Evolutionary conservation across 805 yeast species (phyloP).

Genomic region (Lachancea cidri): DNA sequence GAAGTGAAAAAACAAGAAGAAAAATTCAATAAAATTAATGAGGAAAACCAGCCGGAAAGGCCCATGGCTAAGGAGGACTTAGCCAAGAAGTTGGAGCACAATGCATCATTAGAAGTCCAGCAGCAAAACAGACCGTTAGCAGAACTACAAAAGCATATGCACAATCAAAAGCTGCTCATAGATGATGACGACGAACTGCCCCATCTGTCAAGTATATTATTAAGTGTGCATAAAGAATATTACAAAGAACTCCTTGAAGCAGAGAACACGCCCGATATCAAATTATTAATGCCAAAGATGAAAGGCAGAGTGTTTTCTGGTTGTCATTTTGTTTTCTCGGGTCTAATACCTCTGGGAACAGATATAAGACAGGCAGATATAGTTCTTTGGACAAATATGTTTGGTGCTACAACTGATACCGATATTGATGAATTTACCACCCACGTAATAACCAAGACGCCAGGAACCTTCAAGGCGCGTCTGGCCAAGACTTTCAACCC

Average conservation of each 20-base stretch:
- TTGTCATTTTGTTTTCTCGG: constrained; percentile 72
- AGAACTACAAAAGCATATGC: constrained; percentile 69
- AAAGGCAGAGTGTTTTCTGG: constrained; percentile 64
- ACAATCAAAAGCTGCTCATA: constrained; percentile 44
- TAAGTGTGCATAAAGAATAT: constrained; percentile 60
- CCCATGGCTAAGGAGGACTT: constrained; percentile 36
- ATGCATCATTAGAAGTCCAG: constrained; percentile 70
- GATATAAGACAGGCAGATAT: constrained; percentile 73
- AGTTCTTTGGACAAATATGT: constrained; percentile 85
- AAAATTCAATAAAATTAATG: constrained; percentile 29
- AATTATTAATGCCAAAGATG: constrained; percentile 67
- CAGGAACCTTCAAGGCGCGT: constrained; percentile 79
- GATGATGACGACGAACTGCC: constrained; percentile 80
- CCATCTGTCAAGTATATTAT: constrained; percentile 56
- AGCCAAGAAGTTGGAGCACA: constrained; percentile 58
- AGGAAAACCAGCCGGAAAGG: constrained; percentile 21
- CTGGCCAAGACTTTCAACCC: constrained; percentile 65
- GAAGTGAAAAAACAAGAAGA: constrained; percentile 35
- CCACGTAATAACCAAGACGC: constrained; percentile 78
- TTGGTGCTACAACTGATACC: constrained; percentile 80
- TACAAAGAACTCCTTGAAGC: constrained; percentile 45
- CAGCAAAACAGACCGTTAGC: constrained; percentile 82
- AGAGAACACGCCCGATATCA: constrained; percentile 55
- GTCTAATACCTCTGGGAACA: constrained; percentile 82
- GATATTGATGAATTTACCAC: constrained; percentile 73